Evolutionary conservation across 2,329 filamentous ascomycete species (phyloP), one percentile per base, ranked within the genome.

Genomic region (Chalara sp.): DNA sequence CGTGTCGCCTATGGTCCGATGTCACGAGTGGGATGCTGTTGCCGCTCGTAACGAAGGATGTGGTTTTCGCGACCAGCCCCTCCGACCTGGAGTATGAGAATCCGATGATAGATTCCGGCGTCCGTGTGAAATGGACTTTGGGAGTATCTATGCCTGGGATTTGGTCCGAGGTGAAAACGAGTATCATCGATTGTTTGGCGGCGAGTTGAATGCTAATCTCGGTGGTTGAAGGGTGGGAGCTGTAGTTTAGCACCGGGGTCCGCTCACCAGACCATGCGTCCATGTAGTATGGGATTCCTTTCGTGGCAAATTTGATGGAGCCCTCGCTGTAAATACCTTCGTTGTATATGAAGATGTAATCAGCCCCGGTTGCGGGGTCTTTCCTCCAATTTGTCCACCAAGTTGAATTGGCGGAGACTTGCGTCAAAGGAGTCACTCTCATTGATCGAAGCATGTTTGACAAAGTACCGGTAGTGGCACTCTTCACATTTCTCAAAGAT

Each of bases 221-320:
- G 1, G 65, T 70, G 0, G 49, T 55, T 5, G 53, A 58, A 3
- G 59, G 49, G 3, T 49, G 58, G 6, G 60, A 53, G 12, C 61
- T 58, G 50, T 72, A 72, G 4, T 60, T 56, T 1, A 63, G 43
- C 21, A 72, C 52, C 4, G 65, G 65, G 5, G 50, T 65, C 30
- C 61, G 49, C 5, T 61, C 57, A 6, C 72, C 73, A 1, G 70
- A 71, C 69, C 71, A 76, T 5, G 70, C 68, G 56, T 76, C 62
- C 47, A 68, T 68, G 32, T 62, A 32, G 53, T 67, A 70, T 5
- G 72, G 71, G 5, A 54, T 59, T 30, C 61, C 63, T 12, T 57
- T 66, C 10, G 55, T 62, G n/a, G 56, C 53, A 37, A 71, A 65
- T 1, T 54, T 57, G 32, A 70, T 56, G 6, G 46, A 55, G 4